Conservation (phyloP, 257 asterid species). For the Plantago major region DNA sequence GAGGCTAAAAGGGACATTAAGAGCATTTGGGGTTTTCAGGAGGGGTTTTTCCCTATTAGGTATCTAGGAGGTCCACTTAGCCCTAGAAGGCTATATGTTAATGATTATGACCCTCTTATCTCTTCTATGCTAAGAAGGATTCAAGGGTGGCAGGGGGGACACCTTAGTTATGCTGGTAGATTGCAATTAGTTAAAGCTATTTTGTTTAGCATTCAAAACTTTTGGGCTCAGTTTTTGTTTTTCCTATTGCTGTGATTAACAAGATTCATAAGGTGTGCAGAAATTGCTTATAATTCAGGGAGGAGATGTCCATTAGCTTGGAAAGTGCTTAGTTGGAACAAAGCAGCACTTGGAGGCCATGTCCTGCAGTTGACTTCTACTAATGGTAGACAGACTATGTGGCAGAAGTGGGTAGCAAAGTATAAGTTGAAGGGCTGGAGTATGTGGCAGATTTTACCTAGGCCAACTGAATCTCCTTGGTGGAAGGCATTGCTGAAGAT, state of each 20-base stretch:
- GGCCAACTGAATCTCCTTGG: neutral
- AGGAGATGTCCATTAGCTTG: neutral
- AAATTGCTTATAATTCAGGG: too few relatives aligned
- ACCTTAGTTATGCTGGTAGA: neutral
- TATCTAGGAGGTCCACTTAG: neutral
- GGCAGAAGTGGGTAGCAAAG: neutral
- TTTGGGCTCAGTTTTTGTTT: too few relatives aligned
- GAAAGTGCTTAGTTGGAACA: neutral
- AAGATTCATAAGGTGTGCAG: too few relatives aligned
- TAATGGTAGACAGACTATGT: neutral
- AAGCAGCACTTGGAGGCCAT: neutral
- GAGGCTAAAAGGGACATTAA: neutral
- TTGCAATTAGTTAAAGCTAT: neutral
- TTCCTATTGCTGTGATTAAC: too few relatives aligned
- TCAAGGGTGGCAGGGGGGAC: neutral
- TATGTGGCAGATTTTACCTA: neutral
- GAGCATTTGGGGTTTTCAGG: neutral
- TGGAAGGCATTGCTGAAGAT: too few relatives aligned
- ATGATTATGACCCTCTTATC: neutral
- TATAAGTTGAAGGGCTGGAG: neutral
- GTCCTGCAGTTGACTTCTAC: neutral
- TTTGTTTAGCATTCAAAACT: neutral
- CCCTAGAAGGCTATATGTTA: neutral
- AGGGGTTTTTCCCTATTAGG: neutral
- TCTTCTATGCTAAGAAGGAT: too few relatives aligned